phyloP scores from a whole-genome alignment of 805 yeast genomes.

The Lipomyces starkeyi region DNA sequence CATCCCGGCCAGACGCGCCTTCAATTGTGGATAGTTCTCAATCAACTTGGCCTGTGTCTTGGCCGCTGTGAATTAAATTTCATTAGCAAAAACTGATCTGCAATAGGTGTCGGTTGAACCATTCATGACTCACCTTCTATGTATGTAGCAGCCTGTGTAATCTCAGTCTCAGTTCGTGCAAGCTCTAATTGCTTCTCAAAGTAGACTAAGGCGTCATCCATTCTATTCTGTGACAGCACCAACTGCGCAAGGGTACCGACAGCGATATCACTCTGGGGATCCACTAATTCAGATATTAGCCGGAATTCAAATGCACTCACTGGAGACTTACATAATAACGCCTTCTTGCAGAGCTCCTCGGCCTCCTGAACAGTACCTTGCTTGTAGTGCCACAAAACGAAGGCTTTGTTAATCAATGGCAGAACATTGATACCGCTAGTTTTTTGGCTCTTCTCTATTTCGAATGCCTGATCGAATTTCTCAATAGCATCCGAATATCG shows the following conservation, averaged over 20 bases:
- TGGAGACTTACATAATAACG: slow-evolving; percentile 57
- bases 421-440: slow-evolving; percentile 80
- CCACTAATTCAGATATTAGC: slow-evolving; percentile 48
- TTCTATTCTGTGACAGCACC: slow-evolving; percentile 79
- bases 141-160: slow-evolving; percentile 85
- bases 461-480: slow-evolving; percentile 85
- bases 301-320: background rate
- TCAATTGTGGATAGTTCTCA: slow-evolving; percentile 39
- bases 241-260: slow-evolving; percentile 90
- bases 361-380: slow-evolving; percentile 60
- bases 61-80: slow-evolving; percentile 21
- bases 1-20: slow-evolving; percentile 32
- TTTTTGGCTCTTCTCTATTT: slow-evolving; percentile 60
- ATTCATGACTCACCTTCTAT: slow-evolving; percentile 71
- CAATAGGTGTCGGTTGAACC: background rate
- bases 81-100: slow-evolving; percentile 2
- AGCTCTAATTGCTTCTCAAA: slow-evolving; percentile 83
- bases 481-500: slow-evolving; percentile 73
- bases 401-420: slow-evolving; percentile 89
- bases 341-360: slow-evolving; percentile 68
- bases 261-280: slow-evolving; percentile 89
- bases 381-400: slow-evolving; percentile 51
- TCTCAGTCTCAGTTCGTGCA: slow-evolving; percentile 84
- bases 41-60: slow-evolving; percentile 60
- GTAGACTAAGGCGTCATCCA: slow-evolving; percentile 77